Evolutionary conservation across 371 early-diverging fungal species (phyloP), one percentile per base, ranked within the genome.

Genomic region (Mucor mucedo): DNA sequence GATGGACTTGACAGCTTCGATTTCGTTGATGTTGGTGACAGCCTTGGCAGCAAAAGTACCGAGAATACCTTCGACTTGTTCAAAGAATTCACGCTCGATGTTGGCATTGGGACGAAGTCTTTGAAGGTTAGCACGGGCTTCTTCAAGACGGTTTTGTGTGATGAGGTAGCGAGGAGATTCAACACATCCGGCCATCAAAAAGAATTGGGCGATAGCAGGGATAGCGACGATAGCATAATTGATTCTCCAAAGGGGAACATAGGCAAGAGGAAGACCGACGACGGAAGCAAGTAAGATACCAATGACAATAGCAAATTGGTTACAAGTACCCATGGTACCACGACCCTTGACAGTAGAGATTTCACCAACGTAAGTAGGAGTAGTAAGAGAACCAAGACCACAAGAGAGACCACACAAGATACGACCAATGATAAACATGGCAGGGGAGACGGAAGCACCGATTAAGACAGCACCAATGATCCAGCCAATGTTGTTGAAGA

Each of bases 1-100:
- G 6, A 53, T 55, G 27, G 11, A 11, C 35, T 48, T 57, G 6
- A 92, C 84, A n/a, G 97, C 95, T 39, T 95, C 97, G 60, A 95
- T 91, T 39, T 95, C 97, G 60, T 95, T 91, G 65, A 96, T 97
- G 56, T 95, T 91, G 65, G 98, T 98, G 55, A 98, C 98, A 28
- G 97, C 92, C 66, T 88, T 89, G 35, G 96, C 96, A 50, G 99
- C 60, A 39, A 39, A 28, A 29, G 55, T 55, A 55, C 65, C 59
- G 4, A 65, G 59, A 6, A 59, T 58, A 54, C 59, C 65, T 48
- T 58, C 65, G 13, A 83, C 67, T 61, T 89, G 84, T 27, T 86
- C 88, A 16, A 74, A 70, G 41, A 90, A 83, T 65, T 92, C 89
- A 7, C 70, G 69, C 4, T 82, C 84, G 53, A 83, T 69, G 60